Percentiles rank a stretch among this genome's conserved stretches.
Conservation (phyloP, 1,284 basidiomycete genomes). For the Ustilago cynodontis region DNA sequence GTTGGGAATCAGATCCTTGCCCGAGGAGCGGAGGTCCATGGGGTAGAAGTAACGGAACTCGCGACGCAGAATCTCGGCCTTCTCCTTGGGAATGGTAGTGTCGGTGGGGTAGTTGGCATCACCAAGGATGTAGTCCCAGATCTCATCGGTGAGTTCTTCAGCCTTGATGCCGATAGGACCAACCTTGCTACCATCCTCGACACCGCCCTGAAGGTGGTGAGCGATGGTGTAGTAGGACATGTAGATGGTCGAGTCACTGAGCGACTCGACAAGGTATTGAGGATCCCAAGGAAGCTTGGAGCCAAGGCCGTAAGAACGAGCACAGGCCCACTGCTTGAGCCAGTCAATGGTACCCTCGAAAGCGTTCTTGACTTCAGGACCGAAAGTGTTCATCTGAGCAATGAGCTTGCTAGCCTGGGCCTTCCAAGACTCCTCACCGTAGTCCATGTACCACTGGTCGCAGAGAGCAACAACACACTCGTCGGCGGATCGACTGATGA, state of each 20-base stretch:
- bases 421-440: conserved; percentile 91
- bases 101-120: conserved; percentile 81
- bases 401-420: conserved; percentile 86
- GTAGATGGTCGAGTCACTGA: conserved; percentile 98
- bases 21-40: conserved; percentile 97
- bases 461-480: conserved; percentile 98
- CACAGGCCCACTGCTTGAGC: conserved; percentile 99
- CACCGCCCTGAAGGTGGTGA: conserved; percentile 72
- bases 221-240: conserved; percentile 98
- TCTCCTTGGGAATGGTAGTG: conserved; percentile 78
- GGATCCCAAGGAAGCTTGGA: conserved; percentile 97
- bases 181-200: conserved; percentile 81
- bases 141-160: conserved; percentile 95
- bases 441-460: conserved; percentile 99
- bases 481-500: conserved; percentile 89
- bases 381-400: conserved; percentile 89
- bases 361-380: conserved; percentile 86
- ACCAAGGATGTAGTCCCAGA: conserved; percentile 94
- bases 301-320: conserved; percentile 94
- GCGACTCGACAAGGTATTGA: conserved; percentile 93
- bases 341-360: conserved; percentile 94
- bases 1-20: conserved; percentile 97
- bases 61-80: conserved; percentile 85
- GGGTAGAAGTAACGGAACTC: conserved; percentile 99
- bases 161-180: conserved; percentile 87